Evolutionary conservation across 176 grass and related monocot species (phyloP).

Genomic region (Eragrostis curvula): DNA sequence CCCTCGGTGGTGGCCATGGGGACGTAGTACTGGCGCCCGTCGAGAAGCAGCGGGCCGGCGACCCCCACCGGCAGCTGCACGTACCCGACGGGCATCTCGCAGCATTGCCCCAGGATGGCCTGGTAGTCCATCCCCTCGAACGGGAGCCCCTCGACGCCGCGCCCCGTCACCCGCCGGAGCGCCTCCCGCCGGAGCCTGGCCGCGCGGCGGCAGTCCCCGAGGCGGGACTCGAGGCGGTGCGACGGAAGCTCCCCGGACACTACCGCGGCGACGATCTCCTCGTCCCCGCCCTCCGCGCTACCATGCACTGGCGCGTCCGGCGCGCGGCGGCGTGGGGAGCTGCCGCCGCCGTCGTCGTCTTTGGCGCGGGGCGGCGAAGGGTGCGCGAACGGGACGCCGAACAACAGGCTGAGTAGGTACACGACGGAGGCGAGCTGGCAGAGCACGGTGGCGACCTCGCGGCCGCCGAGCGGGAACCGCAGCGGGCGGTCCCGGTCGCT

Average conservation of each 20-base stretch:
- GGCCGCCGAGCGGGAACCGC: conserved; percentile 51
- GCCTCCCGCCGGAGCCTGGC: conserved; percentile 67
- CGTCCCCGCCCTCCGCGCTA: conserved; percentile 43
- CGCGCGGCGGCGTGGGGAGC: not conserved
- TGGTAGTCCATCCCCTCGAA: conserved; percentile 67
- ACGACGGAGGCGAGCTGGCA: conserved; percentile 57
- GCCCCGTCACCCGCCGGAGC: conserved; percentile 59
- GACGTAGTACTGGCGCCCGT: conserved; percentile 55
- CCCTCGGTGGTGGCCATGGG: conserved; percentile 86
- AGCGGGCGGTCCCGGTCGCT: conserved; percentile 45
- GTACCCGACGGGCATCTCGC: conserved; percentile 74
- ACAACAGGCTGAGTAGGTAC: conserved; percentile 56
- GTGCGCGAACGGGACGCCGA: conserved; percentile 42
- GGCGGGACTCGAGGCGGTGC: conserved; percentile 52
- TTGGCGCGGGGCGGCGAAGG: conserved; percentile 9
- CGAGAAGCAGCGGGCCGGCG: conserved; percentile 69
- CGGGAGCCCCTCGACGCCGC: conserved; percentile 68
- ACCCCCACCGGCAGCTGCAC: conserved; percentile 70
- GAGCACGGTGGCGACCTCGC: conserved; percentile 55
- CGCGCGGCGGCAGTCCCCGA: conserved; percentile 58
- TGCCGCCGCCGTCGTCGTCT: not conserved
- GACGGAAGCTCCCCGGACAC: conserved; percentile 53
- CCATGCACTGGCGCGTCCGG: conserved; percentile 37
- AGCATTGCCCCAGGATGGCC: conserved; percentile 72
- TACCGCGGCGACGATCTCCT: conserved; percentile 63